A percentile compares a stretch with the other conserved stretches of the same genome.
phyloP scores from a whole-genome alignment of 495 filamentous ascomycete genomes.

The Aspergillus mulundensis region DNA sequence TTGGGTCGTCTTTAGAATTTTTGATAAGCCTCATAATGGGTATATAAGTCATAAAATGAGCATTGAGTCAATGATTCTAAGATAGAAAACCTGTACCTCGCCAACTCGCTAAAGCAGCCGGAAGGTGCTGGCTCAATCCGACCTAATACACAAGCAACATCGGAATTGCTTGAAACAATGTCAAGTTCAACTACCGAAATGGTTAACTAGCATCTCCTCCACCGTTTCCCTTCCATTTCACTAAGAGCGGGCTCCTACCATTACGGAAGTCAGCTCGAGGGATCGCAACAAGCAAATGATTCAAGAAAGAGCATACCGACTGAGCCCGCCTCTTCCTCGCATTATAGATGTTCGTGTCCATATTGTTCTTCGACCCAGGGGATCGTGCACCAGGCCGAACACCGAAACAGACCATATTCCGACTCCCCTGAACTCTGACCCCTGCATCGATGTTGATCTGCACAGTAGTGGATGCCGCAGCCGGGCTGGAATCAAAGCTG shows the following conservation, averaged over 20 bases:
- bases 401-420: slow-evolving; percentile 20
- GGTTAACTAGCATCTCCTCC: not conserved
- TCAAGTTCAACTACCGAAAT: not conserved
- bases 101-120: not conserved
- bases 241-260: not conserved
- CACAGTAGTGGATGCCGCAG: not conserved
- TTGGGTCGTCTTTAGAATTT: too few species aligned
- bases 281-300: not conserved
- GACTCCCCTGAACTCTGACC: slow-evolving; percentile 24
- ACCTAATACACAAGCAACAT: not conserved
- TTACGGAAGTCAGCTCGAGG: not conserved
- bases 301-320: slow-evolving; percentile 19
- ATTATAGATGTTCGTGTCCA: not conserved
- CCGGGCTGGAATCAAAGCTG: not conserved
- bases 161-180: not conserved
- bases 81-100: not conserved
- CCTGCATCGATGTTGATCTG: slow-evolving; percentile 25
- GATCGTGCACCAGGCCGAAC: not conserved
- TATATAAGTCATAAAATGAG: not conserved
- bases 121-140: not conserved
- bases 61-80: not conserved
- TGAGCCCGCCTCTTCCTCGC: slow-evolving; percentile 27
- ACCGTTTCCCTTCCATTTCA: not conserved
- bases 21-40: too few species aligned
- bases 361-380: not conserved